These are phyloP conservation scores for Elongisporangium anandrum DNA, from an alignment of 352 stramenopile species.

Conservation along the genomic window DNA sequence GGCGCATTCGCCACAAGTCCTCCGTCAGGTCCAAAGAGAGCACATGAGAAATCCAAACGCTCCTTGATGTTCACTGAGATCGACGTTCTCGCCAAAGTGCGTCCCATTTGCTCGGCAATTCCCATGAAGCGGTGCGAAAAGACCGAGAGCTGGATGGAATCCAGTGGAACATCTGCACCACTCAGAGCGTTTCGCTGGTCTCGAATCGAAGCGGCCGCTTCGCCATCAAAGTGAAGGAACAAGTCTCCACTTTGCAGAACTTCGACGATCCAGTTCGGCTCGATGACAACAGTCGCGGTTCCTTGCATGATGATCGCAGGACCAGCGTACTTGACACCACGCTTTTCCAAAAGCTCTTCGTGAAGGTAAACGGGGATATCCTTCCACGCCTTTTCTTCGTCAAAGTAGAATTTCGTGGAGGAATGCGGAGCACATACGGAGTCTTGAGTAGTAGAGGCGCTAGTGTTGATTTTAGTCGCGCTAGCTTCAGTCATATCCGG, in stretches of 20 bases:
- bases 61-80: conserved; percentile 99
- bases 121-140: conserved; percentile 99
- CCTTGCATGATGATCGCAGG: conserved; percentile 97
- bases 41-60: conserved; percentile 98
- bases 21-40: conserved; percentile 96
- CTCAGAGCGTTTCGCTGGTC: conserved; percentile 19
- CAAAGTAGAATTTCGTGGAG: conserved; percentile 78
- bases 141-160: conserved; percentile 96
- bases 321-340: conserved; percentile 66
- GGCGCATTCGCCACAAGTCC: conserved; percentile 99
- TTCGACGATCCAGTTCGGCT: conserved; percentile 92
- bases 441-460: background rate
- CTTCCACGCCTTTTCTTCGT: conserved; percentile 70
- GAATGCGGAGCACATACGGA: conserved; percentile 42
- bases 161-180: conserved; percentile 48
- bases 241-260: conserved; percentile 95
- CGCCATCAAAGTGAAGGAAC: conserved; percentile 75
- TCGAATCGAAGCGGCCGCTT: conserved; percentile 19
- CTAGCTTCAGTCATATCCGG: conserved; percentile 50
- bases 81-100: conserved; percentile 94
- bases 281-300: conserved; percentile 97
- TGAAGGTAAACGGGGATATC: conserved; percentile 93
- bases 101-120: conserved; percentile 99
- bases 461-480: conserved; percentile 4
- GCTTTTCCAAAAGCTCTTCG: conserved; percentile 80